A percentile compares a stretch with the other conserved stretches of the same genome.
These are phyloP conservation scores for Tolypocladium amazonense DNA, from an alignment of 2,329 filamentous ascomycete species.

Conservation along the genomic window DNA sequence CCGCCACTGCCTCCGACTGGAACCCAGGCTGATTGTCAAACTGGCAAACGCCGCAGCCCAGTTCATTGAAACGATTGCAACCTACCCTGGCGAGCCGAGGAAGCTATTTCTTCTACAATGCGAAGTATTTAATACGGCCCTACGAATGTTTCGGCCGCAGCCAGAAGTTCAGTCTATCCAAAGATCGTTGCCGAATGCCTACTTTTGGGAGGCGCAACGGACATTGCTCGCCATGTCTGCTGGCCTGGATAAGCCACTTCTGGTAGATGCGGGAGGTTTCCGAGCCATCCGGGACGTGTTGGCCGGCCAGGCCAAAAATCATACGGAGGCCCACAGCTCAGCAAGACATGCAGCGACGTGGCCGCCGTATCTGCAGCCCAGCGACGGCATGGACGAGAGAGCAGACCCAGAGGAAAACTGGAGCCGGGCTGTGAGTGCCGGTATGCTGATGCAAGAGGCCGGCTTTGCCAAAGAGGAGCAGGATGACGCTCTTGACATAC, in stretches of 20 bases:
- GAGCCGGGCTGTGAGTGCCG: slow-evolving; percentile 41
- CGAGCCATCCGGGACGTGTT: slow-evolving; percentile 43
- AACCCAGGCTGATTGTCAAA: slow-evolving; percentile 20
- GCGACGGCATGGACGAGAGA: slow-evolving; percentile 49
- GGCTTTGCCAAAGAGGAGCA: slow-evolving; percentile 37
- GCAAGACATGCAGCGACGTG: slow-evolving; percentile 39
- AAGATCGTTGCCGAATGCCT: slow-evolving; percentile 16
- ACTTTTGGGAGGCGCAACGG: slow-evolving; percentile 46
- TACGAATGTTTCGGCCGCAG: slow-evolving; percentile 16
- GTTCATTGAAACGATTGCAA: slow-evolving; percentile 14
- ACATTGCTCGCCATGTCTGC: slow-evolving; percentile 41
- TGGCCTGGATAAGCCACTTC: slow-evolving; percentile 33
- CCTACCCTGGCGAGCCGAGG: slow-evolving; percentile 3
- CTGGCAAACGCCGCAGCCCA: slow-evolving; percentile 16
- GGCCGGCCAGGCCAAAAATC: slow-evolving; percentile 40
- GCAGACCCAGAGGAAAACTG: slow-evolving; percentile 39
- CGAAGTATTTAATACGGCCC: slow-evolving; percentile 18
- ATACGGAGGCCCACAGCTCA: slow-evolving; percentile 36
- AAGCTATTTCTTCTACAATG: slow-evolving; percentile 18
- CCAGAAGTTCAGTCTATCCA: slow-evolving; percentile 12
- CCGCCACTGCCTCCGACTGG: slow-evolving; percentile 19
- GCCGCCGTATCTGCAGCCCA: slow-evolving; percentile 48
- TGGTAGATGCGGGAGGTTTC: slow-evolving; percentile 42
- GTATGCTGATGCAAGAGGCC: slow-evolving; percentile 43
- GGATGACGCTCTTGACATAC: slow-evolving; percentile 38